Evolutionary conservation across 148 eudicot genomes (phyloP).

Genomic region (Oxyria digyna): DNA sequence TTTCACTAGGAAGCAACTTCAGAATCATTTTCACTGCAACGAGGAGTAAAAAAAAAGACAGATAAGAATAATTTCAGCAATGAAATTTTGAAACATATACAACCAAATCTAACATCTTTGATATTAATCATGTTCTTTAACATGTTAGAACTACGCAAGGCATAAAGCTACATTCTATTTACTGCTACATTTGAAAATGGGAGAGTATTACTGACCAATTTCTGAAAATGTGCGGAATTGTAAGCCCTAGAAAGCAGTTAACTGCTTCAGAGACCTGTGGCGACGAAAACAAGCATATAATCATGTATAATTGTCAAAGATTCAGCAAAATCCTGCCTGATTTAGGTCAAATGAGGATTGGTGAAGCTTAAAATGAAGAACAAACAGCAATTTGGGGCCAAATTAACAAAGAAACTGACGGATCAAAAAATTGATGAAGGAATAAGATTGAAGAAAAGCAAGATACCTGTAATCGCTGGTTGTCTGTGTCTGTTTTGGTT

Average conservation of each 20-base stretch:
- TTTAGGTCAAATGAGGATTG: not conserved
- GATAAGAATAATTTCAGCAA: not conserved
- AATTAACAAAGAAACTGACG: not conserved
- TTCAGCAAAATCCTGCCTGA: not conserved
- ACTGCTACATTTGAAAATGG: no score
- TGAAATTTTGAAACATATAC: no score
- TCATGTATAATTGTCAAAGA: not conserved
- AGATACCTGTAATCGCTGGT: not conserved
- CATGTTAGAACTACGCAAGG: no score
- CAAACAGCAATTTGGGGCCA: not conserved
- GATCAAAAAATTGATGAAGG: not conserved
- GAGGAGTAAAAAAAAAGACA: not conserved
- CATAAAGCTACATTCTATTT: no score
- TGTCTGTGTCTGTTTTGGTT: no score
- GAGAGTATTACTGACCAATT: not conserved
- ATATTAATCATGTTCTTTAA: no score
- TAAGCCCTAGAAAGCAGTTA: not conserved
- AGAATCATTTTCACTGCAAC: not conserved
- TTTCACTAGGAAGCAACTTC: constrained; percentile 1
- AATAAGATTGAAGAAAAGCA: not conserved
- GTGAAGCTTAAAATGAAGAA: not conserved
- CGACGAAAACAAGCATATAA: not conserved
- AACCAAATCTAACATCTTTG: no score
- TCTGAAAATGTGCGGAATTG: not conserved
- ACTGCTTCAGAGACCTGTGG: not conserved